Base-by-base conservation (phyloP, 2,329 filamentous ascomycete genomes). In the Colletotrichum aenigma region DNA sequence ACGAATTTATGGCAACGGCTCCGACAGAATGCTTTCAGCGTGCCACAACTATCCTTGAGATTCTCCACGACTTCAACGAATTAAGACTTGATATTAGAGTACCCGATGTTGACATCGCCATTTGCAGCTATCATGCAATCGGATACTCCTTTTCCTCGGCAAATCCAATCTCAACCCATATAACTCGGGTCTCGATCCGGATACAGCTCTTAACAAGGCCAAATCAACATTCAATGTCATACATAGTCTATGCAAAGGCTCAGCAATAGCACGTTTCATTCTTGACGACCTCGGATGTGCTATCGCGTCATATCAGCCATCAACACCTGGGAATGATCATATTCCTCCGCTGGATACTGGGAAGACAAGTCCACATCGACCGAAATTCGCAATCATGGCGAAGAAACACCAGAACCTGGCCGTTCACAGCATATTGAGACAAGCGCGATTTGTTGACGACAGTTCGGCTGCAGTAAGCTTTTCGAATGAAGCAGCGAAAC, bases 391-490 rank as follows among this genome's bases (percentile, higher is more conserved):
- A 6, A 79, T 79, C 12, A 80, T 79, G 65, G 82, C 81, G 21
- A 81, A 74, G 66, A 80, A 81, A 24, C 80, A 80, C n/a, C 82
- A 83, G 75, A 79, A 83, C 4, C 82, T 86, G 1, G 85, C 83
- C 0, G 84, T 86, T 13, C 85, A 86, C 69, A 86, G 85, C 38
- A 77, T 86, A 6, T 79, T 86, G 9, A 78, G 84, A 4, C 85
- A 86, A 28, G 84, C 84, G 1, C 83, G 84, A 56, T 86, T 86
- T 34, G 79, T 84, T 15, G 84, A 86, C 71, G 83, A 86, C 69
- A 85, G 84, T 38, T 80, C 83, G 58, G 81, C 85, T 66, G 81
- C 73, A n/a, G 62, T 62, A 12, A 13, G 60, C 15, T 34, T 86
- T 30, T 30, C 43, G 9, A 12, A 48, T 13, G 43, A 48, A 48